phyloP scores from a whole-genome alignment of 345 rosid genomes.

The Eutrema japonicum region DNA sequence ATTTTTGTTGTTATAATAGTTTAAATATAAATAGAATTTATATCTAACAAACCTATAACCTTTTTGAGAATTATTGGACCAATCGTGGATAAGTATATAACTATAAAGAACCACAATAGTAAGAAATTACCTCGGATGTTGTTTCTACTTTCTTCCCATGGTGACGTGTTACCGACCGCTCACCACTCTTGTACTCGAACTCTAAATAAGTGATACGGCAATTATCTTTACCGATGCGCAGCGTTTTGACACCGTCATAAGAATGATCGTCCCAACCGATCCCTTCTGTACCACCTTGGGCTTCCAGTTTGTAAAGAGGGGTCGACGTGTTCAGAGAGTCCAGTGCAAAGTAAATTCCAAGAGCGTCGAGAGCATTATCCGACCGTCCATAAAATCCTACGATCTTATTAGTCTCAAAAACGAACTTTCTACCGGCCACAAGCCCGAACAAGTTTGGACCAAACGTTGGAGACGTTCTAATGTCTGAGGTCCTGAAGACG shows the following conservation, averaged over 20 bases:
- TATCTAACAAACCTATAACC: neutral
- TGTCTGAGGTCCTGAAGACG: constrained; percentile 24
- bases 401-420: constrained; percentile 19
- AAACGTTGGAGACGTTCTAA: constrained; percentile 15
- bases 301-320: constrained; percentile 26
- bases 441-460: constrained; percentile 27
- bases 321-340: neutral
- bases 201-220: constrained; percentile 33
- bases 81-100: neutral
- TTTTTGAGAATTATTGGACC: neutral
- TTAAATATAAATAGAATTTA: no score
- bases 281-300: constrained; percentile 30
- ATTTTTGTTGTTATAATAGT: neutral
- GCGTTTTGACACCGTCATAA: constrained; percentile 15
- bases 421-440: constrained; percentile 20
- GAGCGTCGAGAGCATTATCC: neutral
- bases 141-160: constrained; percentile 32
- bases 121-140: constrained; percentile 29
- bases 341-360: constrained; percentile 10
- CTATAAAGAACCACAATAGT: neutral
- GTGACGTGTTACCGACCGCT: neutral
- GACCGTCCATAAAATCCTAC: constrained; percentile 30
- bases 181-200: constrained; percentile 27
- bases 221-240: constrained; percentile 27
- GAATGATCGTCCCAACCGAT: constrained; percentile 29